These are phyloP conservation scores for Hortaea werneckii DNA, from an alignment of 2,329 filamentous ascomycete genomes.

Conservation along the genomic window DNA sequence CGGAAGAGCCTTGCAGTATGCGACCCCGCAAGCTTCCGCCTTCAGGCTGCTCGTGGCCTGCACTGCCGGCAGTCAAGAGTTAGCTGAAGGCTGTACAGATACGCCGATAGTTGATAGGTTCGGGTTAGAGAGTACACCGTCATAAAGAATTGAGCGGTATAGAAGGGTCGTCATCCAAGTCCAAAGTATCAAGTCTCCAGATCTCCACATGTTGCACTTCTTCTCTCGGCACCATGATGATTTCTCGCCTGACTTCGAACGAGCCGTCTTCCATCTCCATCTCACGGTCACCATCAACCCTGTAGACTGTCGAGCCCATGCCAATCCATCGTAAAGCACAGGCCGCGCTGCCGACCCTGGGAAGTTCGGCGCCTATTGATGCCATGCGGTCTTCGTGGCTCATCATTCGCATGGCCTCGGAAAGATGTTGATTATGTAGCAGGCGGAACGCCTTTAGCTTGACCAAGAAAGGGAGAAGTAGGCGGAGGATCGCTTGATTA, in stretches of 20 bases:
- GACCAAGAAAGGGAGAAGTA: conserved; percentile 27
- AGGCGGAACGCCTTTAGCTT: conserved; percentile 34
- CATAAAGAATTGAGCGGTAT: neutral
- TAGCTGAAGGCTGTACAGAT: no score
- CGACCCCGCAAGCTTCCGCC: no score
- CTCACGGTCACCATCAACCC: conserved; percentile 20
- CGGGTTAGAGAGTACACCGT: no score
- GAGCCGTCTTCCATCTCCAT: conserved; percentile 14
- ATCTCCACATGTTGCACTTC: conserved; percentile 35
- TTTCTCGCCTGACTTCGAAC: conserved; percentile 13
- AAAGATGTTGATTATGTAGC: conserved; percentile 21
- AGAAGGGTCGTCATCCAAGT: conserved; percentile 18
- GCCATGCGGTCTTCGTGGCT: conserved; percentile 20
- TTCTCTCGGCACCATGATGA: conserved; percentile 25
- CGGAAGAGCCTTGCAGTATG: no score
- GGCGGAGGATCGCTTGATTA: conserved; percentile 37
- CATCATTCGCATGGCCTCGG: conserved; percentile 7
- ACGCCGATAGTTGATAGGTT: no score
- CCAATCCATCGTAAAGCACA: conserved; percentile 29
- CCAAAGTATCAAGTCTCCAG: conserved; percentile 33
- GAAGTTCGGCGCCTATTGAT: conserved; percentile 19
- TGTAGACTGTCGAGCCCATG: conserved; percentile 29
- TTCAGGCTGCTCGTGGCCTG: no score
- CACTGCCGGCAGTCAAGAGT: no score
- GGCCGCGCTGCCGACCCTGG: conserved; percentile 2